Evolutionary conservation across 192 early-diverging fungal genomes (phyloP).

Genomic region (Coemansia pectinata): DNA sequence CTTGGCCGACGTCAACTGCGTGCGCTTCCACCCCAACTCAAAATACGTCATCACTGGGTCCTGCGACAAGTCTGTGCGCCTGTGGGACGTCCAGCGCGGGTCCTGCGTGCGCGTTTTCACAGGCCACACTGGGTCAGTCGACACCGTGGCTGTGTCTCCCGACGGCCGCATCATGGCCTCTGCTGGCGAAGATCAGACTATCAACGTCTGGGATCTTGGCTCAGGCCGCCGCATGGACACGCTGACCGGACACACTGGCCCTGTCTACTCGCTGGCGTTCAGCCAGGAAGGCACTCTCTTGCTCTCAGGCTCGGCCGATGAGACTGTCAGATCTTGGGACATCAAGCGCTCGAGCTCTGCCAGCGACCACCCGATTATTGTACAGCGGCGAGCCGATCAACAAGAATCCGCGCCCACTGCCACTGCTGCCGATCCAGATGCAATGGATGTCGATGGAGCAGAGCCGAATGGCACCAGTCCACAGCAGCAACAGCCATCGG

Average conservation of each 20-base stretch:
- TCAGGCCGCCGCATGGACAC: conserved; percentile 80
- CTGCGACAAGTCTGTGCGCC: conserved; percentile 79
- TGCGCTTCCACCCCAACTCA: conserved; percentile 96
- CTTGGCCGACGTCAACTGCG: conserved; percentile 91
- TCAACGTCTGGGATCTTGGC: conserved; percentile 92
- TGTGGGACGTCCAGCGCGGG: conserved; percentile 95
- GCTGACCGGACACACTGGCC: conserved; percentile 81
- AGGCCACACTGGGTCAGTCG: conserved; percentile 80
- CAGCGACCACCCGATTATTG: conserved; percentile 42
- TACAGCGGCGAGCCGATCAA: conserved; percentile 24
- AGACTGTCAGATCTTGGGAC: conserved; percentile 91
- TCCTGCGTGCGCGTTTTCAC: conserved; percentile 87
- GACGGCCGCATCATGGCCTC: conserved; percentile 91
- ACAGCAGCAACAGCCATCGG: neutral
- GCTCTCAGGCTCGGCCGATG: conserved; percentile 83
- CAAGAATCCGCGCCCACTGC: conserved; percentile 5
- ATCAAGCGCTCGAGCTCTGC: conserved; percentile 62
- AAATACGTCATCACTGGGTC: conserved; percentile 94
- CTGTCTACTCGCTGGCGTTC: conserved; percentile 85
- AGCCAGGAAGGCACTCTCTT: conserved; percentile 78
- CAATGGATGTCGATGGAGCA: neutral
- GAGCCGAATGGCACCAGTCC: neutral
- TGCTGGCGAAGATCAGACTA: conserved; percentile 65
- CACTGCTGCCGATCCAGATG: conserved; percentile 43
- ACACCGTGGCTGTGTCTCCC: conserved; percentile 85